These are phyloP conservation scores for Porphyra umbilicalis DNA, from an alignment of 31 red algal genomes.

Conservation along the genomic window DNA sequence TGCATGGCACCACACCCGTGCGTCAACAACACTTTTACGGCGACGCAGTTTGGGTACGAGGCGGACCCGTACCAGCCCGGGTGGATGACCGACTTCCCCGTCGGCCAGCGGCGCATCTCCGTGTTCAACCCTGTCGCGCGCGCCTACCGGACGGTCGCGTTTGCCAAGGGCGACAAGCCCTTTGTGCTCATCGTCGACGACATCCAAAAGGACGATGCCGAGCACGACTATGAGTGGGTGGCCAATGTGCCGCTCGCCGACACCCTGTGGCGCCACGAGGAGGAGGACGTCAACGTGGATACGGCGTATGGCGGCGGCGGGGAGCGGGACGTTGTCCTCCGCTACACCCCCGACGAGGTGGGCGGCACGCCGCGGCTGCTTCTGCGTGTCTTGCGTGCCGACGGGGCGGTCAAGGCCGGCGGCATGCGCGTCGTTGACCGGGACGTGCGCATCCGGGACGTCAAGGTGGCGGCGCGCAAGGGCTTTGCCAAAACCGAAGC, in stretches of 20 bases:
- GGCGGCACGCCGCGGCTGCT: background rate
- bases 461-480: background rate
- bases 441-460: background rate
- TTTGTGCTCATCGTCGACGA: constrained; percentile 8
- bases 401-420: background rate
- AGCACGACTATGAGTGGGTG: constrained; percentile 1
- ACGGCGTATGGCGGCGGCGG: background rate
- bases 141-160: background rate
- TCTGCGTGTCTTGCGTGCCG: background rate
- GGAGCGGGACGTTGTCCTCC: background rate
- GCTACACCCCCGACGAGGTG: background rate
- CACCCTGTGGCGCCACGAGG: background rate
- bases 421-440: background rate
- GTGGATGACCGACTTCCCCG: background rate
- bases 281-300: background rate
- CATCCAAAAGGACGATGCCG: constrained; percentile 6
- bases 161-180: background rate
- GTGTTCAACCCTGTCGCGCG: constrained; percentile 1
- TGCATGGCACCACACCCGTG: background rate
- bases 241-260: background rate
- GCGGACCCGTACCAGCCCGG: constrained; percentile 1
- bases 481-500: background rate
- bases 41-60: background rate
- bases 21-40: background rate
- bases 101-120: background rate